A percentile compares a stretch with the other conserved stretches of the same genome.
Conservation (phyloP, 2,329 filamentous ascomycete genomes). For the Huntiella omanensis region DNA sequence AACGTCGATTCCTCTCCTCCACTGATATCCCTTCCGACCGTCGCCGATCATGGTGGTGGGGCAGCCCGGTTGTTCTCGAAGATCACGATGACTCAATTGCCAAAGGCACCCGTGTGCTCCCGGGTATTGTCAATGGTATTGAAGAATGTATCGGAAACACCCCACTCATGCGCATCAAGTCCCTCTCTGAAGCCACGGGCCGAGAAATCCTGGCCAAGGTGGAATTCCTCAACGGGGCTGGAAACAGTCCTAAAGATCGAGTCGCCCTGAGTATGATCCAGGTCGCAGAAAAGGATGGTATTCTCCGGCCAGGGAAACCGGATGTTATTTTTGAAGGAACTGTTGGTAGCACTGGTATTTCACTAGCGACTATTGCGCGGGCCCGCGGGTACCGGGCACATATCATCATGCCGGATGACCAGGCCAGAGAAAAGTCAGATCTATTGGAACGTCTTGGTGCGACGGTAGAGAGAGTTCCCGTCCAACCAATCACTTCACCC, state of each 20-base stretch:
- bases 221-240: conserved; percentile 90
- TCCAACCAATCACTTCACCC: conserved; percentile 83
- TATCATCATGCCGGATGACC: conserved; percentile 94
- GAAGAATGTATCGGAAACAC: conserved; percentile 89
- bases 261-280: conserved; percentile 83
- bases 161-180: conserved; percentile 69
- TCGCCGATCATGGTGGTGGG: conserved; percentile 27
- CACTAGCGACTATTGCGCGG: conserved; percentile 70
- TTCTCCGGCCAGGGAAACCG: conserved; percentile 59
- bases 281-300: conserved; percentile 57
- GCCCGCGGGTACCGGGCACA: conserved; percentile 81
- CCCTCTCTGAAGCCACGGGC: conserved; percentile 69
- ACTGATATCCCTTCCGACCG: conserved; percentile 11
- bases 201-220: conserved; percentile 85
- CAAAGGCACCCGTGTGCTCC: conserved; percentile 11
- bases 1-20: conserved; percentile 38
- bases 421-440: conserved; percentile 72
- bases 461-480: conserved; percentile 74
- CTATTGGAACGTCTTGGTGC: conserved; percentile 80
- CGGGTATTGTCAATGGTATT: conserved; percentile 50
- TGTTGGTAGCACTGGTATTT: conserved; percentile 90
- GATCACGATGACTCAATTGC: conserved; percentile 2
- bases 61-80: conserved; percentile 23
- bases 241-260: conserved; percentile 84
- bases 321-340: conserved; percentile 97